A percentile compares a stretch with the other conserved stretches of the same genome.
Conservation (phyloP, 78 protist species). For the Blattamonas nauphoetae region DNA sequence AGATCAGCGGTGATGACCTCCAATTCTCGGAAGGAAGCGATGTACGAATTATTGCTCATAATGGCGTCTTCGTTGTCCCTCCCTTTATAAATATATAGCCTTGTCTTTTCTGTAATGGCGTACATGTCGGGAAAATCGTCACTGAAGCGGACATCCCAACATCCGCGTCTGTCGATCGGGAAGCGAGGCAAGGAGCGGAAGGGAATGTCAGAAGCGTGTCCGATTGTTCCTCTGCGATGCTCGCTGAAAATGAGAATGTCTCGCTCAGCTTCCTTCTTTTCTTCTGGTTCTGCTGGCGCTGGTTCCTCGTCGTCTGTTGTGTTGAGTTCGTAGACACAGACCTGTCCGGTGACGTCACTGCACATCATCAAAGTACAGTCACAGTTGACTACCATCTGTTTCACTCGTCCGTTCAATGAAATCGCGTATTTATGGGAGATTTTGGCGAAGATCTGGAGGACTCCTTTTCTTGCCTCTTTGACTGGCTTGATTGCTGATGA, state of each 20-base stretch:
- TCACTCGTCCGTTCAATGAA: slow-evolving; percentile 20
- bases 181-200: background rate
- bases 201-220: background rate
- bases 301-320: background rate
- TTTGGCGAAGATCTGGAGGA: too few species aligned
- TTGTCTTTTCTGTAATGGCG: slow-evolving; percentile 64
- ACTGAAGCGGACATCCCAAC: slow-evolving; percentile 3
- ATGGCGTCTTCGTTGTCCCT: slow-evolving; percentile 48
- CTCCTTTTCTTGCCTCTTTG: too few species aligned
- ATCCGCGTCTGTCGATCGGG: background rate
- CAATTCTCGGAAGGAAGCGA: slow-evolving; percentile 53
- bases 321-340: slow-evolving; percentile 17
- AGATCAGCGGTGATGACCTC: slow-evolving; percentile 32
- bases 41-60: background rate
- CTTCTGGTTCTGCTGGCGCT: background rate
- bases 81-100: slow-evolving; percentile 54
- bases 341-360: slow-evolving; percentile 48
- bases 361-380: slow-evolving; percentile 27
- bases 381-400: slow-evolving; percentile 45
- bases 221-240: background rate
- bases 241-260: background rate
- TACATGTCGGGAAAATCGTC: slow-evolving; percentile 57
- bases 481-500: too few species aligned
- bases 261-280: background rate
- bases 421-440: too few species aligned